These are phyloP conservation scores for Starmera stellimalicola DNA, from an alignment of 1,139 yeast species.

Conservation along the genomic window DNA sequence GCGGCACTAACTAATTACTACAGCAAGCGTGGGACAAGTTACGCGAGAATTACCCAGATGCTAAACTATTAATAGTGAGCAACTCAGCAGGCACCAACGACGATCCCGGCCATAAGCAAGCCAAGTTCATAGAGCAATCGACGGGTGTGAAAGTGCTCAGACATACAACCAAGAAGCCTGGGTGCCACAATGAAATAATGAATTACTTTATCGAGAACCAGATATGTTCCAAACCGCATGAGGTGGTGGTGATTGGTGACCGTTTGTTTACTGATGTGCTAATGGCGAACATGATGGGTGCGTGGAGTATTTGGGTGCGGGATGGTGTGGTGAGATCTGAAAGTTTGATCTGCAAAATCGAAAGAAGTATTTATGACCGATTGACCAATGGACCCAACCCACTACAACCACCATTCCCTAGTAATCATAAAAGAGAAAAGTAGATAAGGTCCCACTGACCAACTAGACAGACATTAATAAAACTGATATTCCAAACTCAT, in stretches of 20 bases:
- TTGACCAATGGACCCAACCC: conserved; percentile 16
- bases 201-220: conserved; percentile 42
- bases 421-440: neutral
- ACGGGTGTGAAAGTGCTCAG: conserved; percentile 74
- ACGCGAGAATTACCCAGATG: conserved; percentile 48
- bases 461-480: neutral
- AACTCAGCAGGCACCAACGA: conserved; percentile 90
- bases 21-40: conserved; percentile 49
- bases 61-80: conserved; percentile 69
- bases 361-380: conserved; percentile 33
- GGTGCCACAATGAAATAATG: conserved; percentile 67
- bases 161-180: conserved; percentile 83
- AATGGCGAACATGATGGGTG: conserved; percentile 92
- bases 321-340: conserved; percentile 61
- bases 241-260: conserved; percentile 85
- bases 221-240: conserved; percentile 40
- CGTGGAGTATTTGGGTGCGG: conserved; percentile 75
- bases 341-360: conserved; percentile 42
- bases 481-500: neutral
- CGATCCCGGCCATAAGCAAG: conserved; percentile 55
- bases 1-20: conserved; percentile 3
- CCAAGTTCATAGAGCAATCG: conserved; percentile 47
- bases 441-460: neutral
- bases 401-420: conserved; percentile 4
- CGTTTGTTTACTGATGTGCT: conserved; percentile 82